Base-by-base conservation (phyloP, 2,329 filamentous ascomycete species). In the Scleromitrula shiraiana region DNA sequence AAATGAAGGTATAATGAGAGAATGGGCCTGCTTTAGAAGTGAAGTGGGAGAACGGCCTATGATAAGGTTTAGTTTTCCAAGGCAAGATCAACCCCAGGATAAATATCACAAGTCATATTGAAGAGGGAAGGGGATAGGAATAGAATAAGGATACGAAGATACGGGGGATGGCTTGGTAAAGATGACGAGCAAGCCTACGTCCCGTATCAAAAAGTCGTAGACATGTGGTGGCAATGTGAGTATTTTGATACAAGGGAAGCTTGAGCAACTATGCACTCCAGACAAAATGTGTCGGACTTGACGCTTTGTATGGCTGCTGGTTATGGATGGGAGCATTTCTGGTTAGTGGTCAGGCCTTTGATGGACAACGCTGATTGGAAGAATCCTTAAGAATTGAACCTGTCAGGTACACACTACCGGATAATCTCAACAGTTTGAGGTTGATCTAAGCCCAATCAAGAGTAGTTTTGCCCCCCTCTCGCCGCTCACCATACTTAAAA, bases 11-110 rank as follows among this genome's bases (percentile, higher is more conserved):
- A 26, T 44, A 50, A 35, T 57, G 32, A 50, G 49, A 43, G 50
- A 52, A 52, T 50, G 57, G 57, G 47, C 58, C 56, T 50, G 57
- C 58, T 56, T 50, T 48, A 51, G 50, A 56, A 56, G 42, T 38
- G 50, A 56, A 50, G 33, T 48, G 51, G 36, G 39, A 52, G 46
- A 52, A 52, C 50, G 50, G 50, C 50, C 46, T 49, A 38, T 43
- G 41, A 40, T 52, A 46, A 55, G 52, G 50, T 57, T 59, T 55
- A 49, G 50, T 58, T 58, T 59, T 46, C 44, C 42, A 36, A 33
- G 22, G 44, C 41, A 33, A 46, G 41, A 37, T 43, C 46, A 42
- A 37, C 32, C 26, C 46, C 38, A 33, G 43, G 41, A 37, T 43
- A 26, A 47, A 53, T 45, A 52, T 30, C 35, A 48, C 15, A 45